Base-by-base conservation (phyloP, 495 filamentous ascomycete genomes). In the Trichoderma reesei region DNA sequence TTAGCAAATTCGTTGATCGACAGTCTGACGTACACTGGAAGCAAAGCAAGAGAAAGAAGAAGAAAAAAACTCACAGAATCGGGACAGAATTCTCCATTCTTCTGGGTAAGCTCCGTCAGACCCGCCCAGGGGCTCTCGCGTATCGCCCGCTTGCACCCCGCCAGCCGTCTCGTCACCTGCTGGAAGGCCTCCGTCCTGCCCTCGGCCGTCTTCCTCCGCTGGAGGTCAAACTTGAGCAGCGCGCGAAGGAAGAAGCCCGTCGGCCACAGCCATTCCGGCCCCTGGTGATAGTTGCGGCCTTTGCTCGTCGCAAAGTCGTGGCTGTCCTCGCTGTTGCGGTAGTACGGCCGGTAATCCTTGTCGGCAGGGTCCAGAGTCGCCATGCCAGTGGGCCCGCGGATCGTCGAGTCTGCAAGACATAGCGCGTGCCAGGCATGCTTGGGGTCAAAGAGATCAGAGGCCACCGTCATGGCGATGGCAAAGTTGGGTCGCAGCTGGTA, bases 231-330 rank as follows among this genome's bases (percentile, higher is more conserved):
- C 72, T 90, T 88, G 61, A 98, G 78, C 64, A 99, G 77, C 1
- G 95, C 95, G 41, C 95, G 83, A 16, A 97, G 79, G 79, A 93
- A 98, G 80, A 89, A 99, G 8, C 95, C 95, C 4, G 90, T 90
- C 1, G 92, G 95, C 95, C 95, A 99, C n/a, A 96, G 78, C 95
- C 95, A 99, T 74, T 99, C 95, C 0, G 95, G 95, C 1, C 95
- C 95, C 74, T 98, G 94, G 72, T 99, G 95, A 73, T 99, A 99
- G 71, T 96, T 97, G 18, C 95, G 81, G 14, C 95, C 95, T 69
- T 98, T 98, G 64, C 88, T 85, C 0, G 91, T 97, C 1, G 87
- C 82, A 70, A 96, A 98, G 71, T 96, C 90, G 41, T 81, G 84
- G 11, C 85, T 90, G 74, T 99, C 95, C 72, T 97, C 92, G 51